Percentiles rank a stretch among this genome's conserved stretches.
phyloP scores from a whole-genome alignment of 1,284 basidiomycete species.

The Malassezia equina region DNA sequence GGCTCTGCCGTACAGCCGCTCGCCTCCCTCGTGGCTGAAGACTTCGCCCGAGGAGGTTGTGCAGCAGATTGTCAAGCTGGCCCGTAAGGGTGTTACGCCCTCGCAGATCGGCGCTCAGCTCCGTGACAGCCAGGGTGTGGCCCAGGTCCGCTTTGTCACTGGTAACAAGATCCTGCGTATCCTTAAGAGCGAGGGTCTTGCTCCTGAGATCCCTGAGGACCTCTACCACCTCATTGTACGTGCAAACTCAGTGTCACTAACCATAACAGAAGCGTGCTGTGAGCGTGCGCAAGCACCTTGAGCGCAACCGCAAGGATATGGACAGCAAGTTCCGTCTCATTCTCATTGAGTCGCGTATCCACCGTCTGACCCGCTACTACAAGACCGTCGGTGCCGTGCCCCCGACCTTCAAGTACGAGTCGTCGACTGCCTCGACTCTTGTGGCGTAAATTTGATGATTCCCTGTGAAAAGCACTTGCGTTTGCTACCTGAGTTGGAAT shows the following conservation, averaged over 20 bases:
- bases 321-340: slow-evolving; percentile 86
- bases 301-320: slow-evolving; percentile 80
- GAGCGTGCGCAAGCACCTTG: slow-evolving; percentile 94
- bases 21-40: slow-evolving; percentile 94
- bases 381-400: slow-evolving; percentile 95
- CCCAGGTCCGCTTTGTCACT: slow-evolving; percentile 88
- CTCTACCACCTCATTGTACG: slow-evolving; percentile 81
- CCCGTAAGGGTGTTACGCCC: slow-evolving; percentile 91
- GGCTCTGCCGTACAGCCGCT: slow-evolving; percentile 90
- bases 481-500: neutral
- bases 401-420: slow-evolving; percentile 70
- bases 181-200: slow-evolving; percentile 89
- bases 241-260: neutral
- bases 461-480: slow-evolving; percentile 9
- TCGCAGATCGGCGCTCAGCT: slow-evolving; percentile 97
- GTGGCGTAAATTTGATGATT: slow-evolving; percentile 38
- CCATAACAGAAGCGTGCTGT: slow-evolving; percentile 76
- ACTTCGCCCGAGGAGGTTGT: slow-evolving; percentile 87
- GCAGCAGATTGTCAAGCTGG: slow-evolving; percentile 93
- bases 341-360: slow-evolving; percentile 96
- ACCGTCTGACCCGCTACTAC: slow-evolving; percentile 90
- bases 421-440: slow-evolving; percentile 48
- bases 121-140: slow-evolving; percentile 94
- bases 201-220: slow-evolving; percentile 95
- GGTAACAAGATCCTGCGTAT: slow-evolving; percentile 99